These are phyloP conservation scores for Aaosphaeria arxii DNA, from an alignment of 2,329 filamentous ascomycete species.

Conservation along the genomic window DNA sequence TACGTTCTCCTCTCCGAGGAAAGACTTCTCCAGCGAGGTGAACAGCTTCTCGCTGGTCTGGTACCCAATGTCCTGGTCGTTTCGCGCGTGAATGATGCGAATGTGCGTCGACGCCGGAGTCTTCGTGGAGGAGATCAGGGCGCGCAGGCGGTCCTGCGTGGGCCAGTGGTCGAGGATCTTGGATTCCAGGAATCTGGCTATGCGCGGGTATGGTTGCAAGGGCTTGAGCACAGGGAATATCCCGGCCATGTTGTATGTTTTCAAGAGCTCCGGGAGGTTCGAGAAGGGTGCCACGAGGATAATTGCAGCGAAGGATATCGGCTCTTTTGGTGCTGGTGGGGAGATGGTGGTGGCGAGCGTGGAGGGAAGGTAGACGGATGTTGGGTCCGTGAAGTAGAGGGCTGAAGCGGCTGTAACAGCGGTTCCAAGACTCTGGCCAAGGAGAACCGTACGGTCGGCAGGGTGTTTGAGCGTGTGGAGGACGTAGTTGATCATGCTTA, in stretches of 20 bases:
- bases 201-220: constrained; percentile 62
- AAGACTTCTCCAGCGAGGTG: constrained; percentile 17
- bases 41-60: constrained; percentile 52
- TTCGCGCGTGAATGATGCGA: constrained; percentile 72
- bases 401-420: constrained; percentile 74
- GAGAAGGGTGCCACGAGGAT: constrained; percentile 80
- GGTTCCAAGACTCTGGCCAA: constrained; percentile 87
- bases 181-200: constrained; percentile 59
- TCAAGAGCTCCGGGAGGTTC: constrained; percentile 68
- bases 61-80: constrained; percentile 82
- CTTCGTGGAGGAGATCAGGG: constrained; percentile 41
- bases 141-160: constrained; percentile 64
- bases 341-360: constrained; percentile 7
- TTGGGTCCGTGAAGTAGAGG: constrained; percentile 60
- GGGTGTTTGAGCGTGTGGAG: constrained; percentile 63
- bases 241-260: constrained; percentile 76
- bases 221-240: constrained; percentile 76
- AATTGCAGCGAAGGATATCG: constrained; percentile 70
- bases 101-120: constrained; percentile 51
- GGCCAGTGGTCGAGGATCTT: constrained; percentile 80
- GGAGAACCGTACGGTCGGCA: constrained; percentile 69
- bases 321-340: background rate
- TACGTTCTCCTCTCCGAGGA: constrained; percentile 29
- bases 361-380: constrained; percentile 15
- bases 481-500: constrained; percentile 70